A percentile compares a stretch with the other conserved stretches of the same genome.
Evolutionary conservation across 192 early-diverging fungal genomes (phyloP).

Genomic region (Coemansia aciculifera): DNA sequence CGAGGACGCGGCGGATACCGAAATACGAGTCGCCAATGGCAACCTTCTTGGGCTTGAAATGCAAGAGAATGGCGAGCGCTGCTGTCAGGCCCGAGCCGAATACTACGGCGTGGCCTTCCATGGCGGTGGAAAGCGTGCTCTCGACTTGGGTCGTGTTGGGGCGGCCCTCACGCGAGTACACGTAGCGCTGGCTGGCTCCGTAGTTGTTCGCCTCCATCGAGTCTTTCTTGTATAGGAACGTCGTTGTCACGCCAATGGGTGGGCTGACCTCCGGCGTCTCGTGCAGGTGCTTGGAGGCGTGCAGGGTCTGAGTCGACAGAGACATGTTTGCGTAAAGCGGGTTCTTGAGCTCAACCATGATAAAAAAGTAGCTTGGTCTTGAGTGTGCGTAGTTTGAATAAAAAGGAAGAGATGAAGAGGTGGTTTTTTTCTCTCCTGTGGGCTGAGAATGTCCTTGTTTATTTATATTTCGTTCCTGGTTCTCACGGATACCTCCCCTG

Average conservation of each 20-base stretch:
- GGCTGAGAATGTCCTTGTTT: neutral
- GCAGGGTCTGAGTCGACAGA: slow-evolving; percentile 54
- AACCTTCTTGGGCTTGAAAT: slow-evolving; percentile 55
- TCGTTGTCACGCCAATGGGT: slow-evolving; percentile 60
- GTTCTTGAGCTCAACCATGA: slow-evolving; percentile 45
- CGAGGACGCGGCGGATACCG: slow-evolving; percentile 31
- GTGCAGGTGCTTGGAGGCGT: slow-evolving; percentile 53
- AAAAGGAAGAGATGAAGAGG: neutral
- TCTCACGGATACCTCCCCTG: neutral
- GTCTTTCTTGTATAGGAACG: slow-evolving; percentile 42
- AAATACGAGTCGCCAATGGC: slow-evolving; percentile 36
- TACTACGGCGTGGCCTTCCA: slow-evolving; percentile 61
- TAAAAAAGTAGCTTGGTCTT: neutral
- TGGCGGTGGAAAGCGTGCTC: slow-evolving; percentile 56
- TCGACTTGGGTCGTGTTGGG: slow-evolving; percentile 57
- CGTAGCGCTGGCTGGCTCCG: slow-evolving; percentile 38
- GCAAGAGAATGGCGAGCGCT: slow-evolving; percentile 56
- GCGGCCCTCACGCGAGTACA: slow-evolving; percentile 56
- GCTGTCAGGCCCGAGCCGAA: slow-evolving; percentile 65
- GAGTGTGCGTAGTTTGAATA: neutral
- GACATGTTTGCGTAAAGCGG: slow-evolving; percentile 17
- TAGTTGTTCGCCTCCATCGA: slow-evolving; percentile 37
- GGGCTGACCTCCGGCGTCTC: slow-evolving; percentile 57
- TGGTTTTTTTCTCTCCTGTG: neutral
- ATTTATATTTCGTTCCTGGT: neutral